These are phyloP conservation scores for Phytophthora pinifolia DNA, from an alignment of 352 stramenopile genomes.

Conservation along the genomic window DNA sequence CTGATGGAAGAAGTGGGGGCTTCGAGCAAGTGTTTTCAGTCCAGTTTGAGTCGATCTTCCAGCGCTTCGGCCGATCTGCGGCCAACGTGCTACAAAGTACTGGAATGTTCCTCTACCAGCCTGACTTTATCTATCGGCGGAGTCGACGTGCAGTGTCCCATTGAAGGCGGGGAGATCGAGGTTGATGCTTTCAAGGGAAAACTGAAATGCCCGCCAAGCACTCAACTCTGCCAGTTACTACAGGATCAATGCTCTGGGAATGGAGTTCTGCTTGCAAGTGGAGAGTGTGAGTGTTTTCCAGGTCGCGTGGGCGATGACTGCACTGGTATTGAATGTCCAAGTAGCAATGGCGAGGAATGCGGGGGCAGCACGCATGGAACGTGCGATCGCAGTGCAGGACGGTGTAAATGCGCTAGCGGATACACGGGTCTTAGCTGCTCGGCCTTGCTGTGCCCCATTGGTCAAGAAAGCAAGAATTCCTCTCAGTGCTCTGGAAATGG, in stretches of 20 bases:
- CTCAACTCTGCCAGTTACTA: conserved; percentile 59
- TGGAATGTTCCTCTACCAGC: conserved; percentile 42
- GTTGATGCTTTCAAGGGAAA: conserved; percentile 54
- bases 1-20: conserved; percentile 55
- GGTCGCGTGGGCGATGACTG: conserved; percentile 58
- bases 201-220: conserved; percentile 49
- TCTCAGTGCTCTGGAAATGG: conserved; percentile 73
- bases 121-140: conserved; percentile 52
- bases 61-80: conserved; percentile 34
- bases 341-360: conserved; percentile 39
- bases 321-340: conserved; percentile 50
- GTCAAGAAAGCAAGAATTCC: conserved; percentile 35
- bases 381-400: conserved; percentile 49
- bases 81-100: conserved; percentile 59
- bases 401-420: conserved; percentile 43
- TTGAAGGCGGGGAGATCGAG: conserved; percentile 54
- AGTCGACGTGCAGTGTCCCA: conserved; percentile 55
- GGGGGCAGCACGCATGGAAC: conserved; percentile 36
- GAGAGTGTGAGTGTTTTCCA: conserved; percentile 56
- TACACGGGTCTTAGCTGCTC: conserved; percentile 66
- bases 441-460: conserved; percentile 52
- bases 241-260: conserved; percentile 69
- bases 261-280: conserved; percentile 52
- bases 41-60: conserved; percentile 53
- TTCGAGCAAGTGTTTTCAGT: conserved; percentile 72